A percentile compares a stretch with the other conserved stretches of the same genome.
Conservation (phyloP, 768 basidiomycete species). For the Mycena vulgaris region DNA sequence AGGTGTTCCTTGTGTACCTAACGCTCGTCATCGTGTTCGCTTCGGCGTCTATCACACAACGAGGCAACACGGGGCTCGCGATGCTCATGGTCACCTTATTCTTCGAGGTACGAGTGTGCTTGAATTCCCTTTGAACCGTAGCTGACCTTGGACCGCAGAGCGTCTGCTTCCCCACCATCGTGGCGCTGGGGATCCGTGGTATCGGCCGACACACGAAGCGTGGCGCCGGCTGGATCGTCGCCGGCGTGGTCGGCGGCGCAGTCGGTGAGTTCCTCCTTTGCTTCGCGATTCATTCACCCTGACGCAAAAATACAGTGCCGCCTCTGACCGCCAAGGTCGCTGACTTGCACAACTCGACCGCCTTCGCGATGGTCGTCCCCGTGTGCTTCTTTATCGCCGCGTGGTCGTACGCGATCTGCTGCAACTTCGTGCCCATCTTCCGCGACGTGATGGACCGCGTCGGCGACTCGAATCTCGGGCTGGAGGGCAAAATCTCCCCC, state of each 20-base stretch:
- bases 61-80: constrained; percentile 48
- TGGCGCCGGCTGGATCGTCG: constrained; percentile 51
- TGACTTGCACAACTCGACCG: constrained; percentile 49
- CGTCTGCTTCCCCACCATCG: constrained; percentile 55
- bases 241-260: constrained; percentile 51
- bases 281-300: neutral
- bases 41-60: constrained; percentile 48
- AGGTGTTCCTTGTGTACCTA: constrained; percentile 49
- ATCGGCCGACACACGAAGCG: constrained; percentile 53
- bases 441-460: constrained; percentile 46
- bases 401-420: constrained; percentile 45
- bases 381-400: constrained; percentile 49
- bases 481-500: neutral
- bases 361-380: constrained; percentile 53
- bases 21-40: constrained; percentile 48
- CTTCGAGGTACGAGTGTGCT: no score
- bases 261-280: constrained; percentile 40
- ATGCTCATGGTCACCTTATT: constrained; percentile 52
- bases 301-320: constrained; percentile 40
- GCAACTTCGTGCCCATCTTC: constrained; percentile 51
- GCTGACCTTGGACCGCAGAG: no score
- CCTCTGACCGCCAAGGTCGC: constrained; percentile 51
- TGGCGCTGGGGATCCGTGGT: constrained; percentile 51
- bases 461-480: constrained; percentile 31
- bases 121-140: no score